Conservation (phyloP, 768 basidiomycete genomes). For the Cyclocybe cylindracea region DNA sequence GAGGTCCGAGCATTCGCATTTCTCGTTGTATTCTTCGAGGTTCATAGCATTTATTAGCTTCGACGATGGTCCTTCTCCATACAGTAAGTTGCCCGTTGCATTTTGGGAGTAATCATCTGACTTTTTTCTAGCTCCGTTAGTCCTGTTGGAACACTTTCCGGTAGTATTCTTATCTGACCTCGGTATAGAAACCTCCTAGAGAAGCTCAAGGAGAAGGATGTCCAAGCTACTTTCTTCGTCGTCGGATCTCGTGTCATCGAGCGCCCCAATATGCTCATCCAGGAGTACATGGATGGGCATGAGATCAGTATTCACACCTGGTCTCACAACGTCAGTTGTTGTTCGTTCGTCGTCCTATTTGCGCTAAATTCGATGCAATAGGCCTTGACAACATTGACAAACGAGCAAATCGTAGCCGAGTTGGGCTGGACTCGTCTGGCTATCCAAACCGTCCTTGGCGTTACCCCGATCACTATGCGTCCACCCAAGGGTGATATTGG, state of each 20-base stretch:
- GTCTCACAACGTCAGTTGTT: slow-evolving; percentile 66
- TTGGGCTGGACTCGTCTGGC: slow-evolving; percentile 89
- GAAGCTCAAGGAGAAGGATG: slow-evolving; percentile 61
- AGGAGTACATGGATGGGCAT: slow-evolving; percentile 80
- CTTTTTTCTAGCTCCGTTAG: slow-evolving; percentile 48
- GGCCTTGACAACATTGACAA: slow-evolving; percentile 72
- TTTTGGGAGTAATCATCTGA: not conserved
- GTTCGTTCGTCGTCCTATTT: not conserved
- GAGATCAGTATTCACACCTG: slow-evolving; percentile 90
- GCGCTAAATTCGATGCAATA: slow-evolving; percentile 22
- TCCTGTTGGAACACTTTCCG: not conserved
- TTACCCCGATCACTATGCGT: slow-evolving; percentile 77
- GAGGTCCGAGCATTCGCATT: slow-evolving; percentile 19
- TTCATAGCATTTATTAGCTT: slow-evolving; percentile 37
- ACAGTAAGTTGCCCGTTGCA: slow-evolving; percentile 53
- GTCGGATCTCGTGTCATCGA: slow-evolving; percentile 85
- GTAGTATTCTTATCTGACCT: slow-evolving; percentile 5
- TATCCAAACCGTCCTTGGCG: slow-evolving; percentile 75
- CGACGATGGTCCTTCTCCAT: slow-evolving; percentile 86
- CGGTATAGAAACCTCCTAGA: slow-evolving; percentile 60
- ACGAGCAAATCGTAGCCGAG: slow-evolving; percentile 86
- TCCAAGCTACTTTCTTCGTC: slow-evolving; percentile 89
- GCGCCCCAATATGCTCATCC: slow-evolving; percentile 69
- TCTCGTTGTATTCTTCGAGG: not conserved
- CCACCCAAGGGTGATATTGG: slow-evolving; percentile 84